Evolutionary conservation across 2,329 filamentous ascomycete genomes (phyloP).

Genomic region (Thielaviopsis euricoi): DNA sequence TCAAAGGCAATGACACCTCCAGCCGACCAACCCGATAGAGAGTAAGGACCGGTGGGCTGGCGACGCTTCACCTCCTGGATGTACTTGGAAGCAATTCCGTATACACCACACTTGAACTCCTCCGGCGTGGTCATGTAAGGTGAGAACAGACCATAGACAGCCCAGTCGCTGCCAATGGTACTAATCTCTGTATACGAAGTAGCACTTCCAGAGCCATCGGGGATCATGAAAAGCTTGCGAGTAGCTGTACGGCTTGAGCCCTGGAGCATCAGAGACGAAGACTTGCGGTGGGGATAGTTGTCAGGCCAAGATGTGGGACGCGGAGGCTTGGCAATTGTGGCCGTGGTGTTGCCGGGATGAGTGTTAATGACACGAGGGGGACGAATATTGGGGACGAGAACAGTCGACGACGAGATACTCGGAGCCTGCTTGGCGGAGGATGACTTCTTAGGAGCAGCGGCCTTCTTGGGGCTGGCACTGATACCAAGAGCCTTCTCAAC

Average conservation of each 20-base stretch:
- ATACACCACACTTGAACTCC: conserved; percentile 38
- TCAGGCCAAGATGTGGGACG: conserved; percentile 23
- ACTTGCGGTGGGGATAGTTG: conserved; percentile 33
- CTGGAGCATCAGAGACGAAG: conserved; percentile 28
- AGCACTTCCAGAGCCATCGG: conserved; percentile 40
- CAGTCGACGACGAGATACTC: conserved; percentile 10
- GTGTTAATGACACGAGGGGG: conserved; percentile 17
- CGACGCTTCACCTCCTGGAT: conserved; percentile 50
- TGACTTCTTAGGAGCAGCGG: conserved; percentile 17
- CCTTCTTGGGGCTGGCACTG: conserved; percentile 22
- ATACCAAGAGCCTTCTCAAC: conserved; percentile 48
- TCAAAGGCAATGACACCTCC: conserved; percentile 59
- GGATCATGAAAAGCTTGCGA: conserved; percentile 35
- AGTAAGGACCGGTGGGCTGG: conserved; percentile 52
- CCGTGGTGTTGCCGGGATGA: conserved; percentile 24
- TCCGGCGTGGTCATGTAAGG: conserved; percentile 47
- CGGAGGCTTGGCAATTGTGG: conserved; percentile 29
- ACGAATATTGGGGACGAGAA: conserved; percentile 7
- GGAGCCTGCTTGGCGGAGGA: neutral
- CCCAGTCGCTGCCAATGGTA: conserved; percentile 26
- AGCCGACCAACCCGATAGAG: conserved; percentile 58
- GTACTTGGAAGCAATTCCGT: conserved; percentile 36
- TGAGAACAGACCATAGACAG: conserved; percentile 39
- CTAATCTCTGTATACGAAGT: conserved; percentile 39
- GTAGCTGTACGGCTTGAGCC: conserved; percentile 32